Base-by-base conservation (phyloP, 306 rosid genomes). In the Prinsepia uniflora region DNA sequence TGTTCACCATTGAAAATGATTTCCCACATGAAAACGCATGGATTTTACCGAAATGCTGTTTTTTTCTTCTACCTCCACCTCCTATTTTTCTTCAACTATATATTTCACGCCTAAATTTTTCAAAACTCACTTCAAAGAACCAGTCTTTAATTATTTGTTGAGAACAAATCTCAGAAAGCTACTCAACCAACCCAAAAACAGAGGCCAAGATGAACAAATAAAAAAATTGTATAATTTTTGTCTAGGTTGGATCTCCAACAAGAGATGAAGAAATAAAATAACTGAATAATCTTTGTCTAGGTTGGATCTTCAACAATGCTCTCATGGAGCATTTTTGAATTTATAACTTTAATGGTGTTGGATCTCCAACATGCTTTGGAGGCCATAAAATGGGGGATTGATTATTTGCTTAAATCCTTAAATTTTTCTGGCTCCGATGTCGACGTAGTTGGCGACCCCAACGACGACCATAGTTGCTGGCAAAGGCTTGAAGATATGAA, bases 11-110 rank as follows among this genome's bases (percentile, higher is more conserved):
- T 82, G 47, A 89, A 63, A 96, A 91, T 19, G 94, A 72, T 72
- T 70, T 94, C 49, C 96, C 96, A 73, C 99, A 64, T 1, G 85
- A 2, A 71, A 91, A 95, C 7, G 91, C 96, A 80, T 95, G 99
- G 79, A 95, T 91, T 81, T 86, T 87, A 18, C 91, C 65, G 10
- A 94, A 87, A 61, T 95, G 95, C 19, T 76, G 90, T 77, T 48
- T 87, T 79, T 81, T 94, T 58, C 74, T 85, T 53, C 91, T 85
- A 50, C 95, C 80, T 42, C 84, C 85, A 7, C 89, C 82, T 41
- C 64, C 86, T 95, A 92, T 89, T 40, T 68, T 68, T 67, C 36
- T 56, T 8, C 47, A 60, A 34, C 71, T 30, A 12, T 15, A 40
- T 55, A 57, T 20, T 41, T 24, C 18, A 53, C 30, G 0, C 50